Evolutionary conservation across 768 basidiomycete genomes (phyloP).

Genomic region (Gloeostereum incarnatum): DNA sequence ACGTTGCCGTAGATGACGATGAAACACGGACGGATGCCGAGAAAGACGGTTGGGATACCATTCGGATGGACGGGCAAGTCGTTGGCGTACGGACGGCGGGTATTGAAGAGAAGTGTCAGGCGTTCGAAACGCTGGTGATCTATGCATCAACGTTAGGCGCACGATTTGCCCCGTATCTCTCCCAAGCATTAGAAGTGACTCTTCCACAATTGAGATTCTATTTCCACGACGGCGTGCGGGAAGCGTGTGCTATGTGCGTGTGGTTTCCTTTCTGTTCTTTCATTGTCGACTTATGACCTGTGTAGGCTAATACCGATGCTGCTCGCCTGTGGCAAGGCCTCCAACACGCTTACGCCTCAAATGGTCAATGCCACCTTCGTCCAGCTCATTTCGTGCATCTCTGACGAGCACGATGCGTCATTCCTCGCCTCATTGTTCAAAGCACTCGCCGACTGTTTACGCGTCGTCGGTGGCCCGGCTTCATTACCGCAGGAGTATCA

Average conservation of each 20-base stretch:
- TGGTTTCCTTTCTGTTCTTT: background rate
- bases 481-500: constrained; percentile 46
- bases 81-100: constrained; percentile 72
- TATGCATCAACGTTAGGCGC: constrained; percentile 63
- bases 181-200: constrained; percentile 63
- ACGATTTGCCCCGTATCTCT: constrained; percentile 63
- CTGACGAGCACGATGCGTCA: constrained; percentile 61
- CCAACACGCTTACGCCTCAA: constrained; percentile 51
- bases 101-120: constrained; percentile 83
- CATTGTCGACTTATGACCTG: too few relatives aligned
- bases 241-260: constrained; percentile 66
- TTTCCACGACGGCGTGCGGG: constrained; percentile 80
- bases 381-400: constrained; percentile 54
- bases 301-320: constrained; percentile 65
- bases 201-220: constrained; percentile 66
- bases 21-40: constrained; percentile 45
- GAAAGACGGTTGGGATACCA: constrained; percentile 72
- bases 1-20: constrained; percentile 36
- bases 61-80: constrained; percentile 68
- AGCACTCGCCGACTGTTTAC: constrained; percentile 52
- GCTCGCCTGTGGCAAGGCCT: constrained; percentile 56
- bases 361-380: constrained; percentile 65
- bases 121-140: constrained; percentile 80
- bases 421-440: constrained; percentile 74
- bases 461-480: constrained; percentile 45